Evolutionary conservation across 2,329 filamentous ascomycete genomes (phyloP).

Genomic region (Cladosporium oxysporum): DNA sequence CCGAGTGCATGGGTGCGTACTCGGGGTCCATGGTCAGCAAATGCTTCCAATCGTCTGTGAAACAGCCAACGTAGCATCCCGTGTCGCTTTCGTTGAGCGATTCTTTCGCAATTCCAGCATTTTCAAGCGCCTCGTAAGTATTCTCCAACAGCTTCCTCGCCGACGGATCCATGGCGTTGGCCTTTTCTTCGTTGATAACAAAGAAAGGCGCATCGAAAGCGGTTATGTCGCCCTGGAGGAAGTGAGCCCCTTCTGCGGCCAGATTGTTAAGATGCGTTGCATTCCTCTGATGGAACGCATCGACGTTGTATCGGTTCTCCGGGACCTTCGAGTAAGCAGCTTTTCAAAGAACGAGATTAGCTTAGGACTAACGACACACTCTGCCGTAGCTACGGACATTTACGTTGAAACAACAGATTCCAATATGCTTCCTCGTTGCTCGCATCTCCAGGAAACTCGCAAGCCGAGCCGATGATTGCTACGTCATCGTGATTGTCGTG

Average conservation of each 20-base stretch:
- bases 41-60: neutral
- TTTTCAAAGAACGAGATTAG: too few relatives aligned
- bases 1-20: conserved; percentile 25
- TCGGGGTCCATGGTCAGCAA: conserved; percentile 25
- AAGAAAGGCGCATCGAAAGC: conserved; percentile 33
- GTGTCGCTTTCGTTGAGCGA: conserved; percentile 21
- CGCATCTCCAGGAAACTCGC: too few relatives aligned
- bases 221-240: conserved; percentile 29
- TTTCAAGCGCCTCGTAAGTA: conserved; percentile 23
- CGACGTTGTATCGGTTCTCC: conserved; percentile 27
- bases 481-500: too few relatives aligned
- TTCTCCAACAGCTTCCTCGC: neutral
- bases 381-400: neutral
- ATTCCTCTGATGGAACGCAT: conserved; percentile 29
- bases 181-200: conserved; percentile 27
- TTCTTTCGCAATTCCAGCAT: conserved; percentile 19
- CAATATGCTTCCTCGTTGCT: too few relatives aligned
- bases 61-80: conserved; percentile 26
- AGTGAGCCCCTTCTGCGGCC: conserved; percentile 20
- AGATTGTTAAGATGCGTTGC: conserved; percentile 15
- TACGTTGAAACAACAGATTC: too few relatives aligned
- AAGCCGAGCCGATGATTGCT: too few relatives aligned
- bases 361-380: too few relatives aligned
- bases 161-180: conserved; percentile 24
- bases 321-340: conserved; percentile 23